These are phyloP conservation scores for Solanum chilense DNA, from an alignment of 257 asterid species.

Conservation along the genomic window DNA sequence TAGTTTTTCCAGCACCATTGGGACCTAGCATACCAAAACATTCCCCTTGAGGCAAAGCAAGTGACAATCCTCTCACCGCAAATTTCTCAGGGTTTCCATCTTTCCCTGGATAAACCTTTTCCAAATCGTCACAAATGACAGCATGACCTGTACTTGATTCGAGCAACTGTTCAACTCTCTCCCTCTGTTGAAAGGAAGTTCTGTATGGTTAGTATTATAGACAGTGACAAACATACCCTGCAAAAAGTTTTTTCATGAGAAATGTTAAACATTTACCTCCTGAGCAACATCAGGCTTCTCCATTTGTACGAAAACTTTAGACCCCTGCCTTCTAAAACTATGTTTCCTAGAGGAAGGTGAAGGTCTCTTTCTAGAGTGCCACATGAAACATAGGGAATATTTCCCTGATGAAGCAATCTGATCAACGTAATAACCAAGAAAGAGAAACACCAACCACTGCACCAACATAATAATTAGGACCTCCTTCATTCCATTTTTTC, in stretches of 20 bases:
- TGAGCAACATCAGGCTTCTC: conserved; percentile 73
- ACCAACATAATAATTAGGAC: conserved; percentile 53
- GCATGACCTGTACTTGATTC: conserved; percentile 55
- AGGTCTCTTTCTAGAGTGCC: conserved; percentile 29
- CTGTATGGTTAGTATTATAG: conserved; percentile 5
- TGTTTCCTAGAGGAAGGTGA: conserved; percentile 52
- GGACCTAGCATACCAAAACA: conserved; percentile 99
- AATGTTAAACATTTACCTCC: conserved; percentile 42
- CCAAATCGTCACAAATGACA: conserved; percentile 61
- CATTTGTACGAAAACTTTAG: conserved; percentile 62
- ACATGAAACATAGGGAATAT: conserved; percentile 47
- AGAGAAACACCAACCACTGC: conserved; percentile 78
- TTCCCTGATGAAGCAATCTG: conserved; percentile 68
- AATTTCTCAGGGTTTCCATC: conserved; percentile 88
- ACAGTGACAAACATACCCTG: neutral
- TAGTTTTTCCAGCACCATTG: conserved; percentile 97
- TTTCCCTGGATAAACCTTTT: conserved; percentile 74
- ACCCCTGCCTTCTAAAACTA: conserved; percentile 60
- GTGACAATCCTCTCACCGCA: conserved; percentile 87
- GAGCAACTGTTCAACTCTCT: conserved; percentile 68
- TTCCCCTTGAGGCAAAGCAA: conserved; percentile 89
- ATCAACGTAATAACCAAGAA: conserved; percentile 60
- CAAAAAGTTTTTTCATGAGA: neutral
- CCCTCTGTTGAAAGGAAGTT: conserved; percentile 40
- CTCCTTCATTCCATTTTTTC: conserved; percentile 63